These are phyloP conservation scores for Ploettnerulaceae sp. DNA, from an alignment of 2,329 filamentous ascomycete genomes.

Conservation along the genomic window DNA sequence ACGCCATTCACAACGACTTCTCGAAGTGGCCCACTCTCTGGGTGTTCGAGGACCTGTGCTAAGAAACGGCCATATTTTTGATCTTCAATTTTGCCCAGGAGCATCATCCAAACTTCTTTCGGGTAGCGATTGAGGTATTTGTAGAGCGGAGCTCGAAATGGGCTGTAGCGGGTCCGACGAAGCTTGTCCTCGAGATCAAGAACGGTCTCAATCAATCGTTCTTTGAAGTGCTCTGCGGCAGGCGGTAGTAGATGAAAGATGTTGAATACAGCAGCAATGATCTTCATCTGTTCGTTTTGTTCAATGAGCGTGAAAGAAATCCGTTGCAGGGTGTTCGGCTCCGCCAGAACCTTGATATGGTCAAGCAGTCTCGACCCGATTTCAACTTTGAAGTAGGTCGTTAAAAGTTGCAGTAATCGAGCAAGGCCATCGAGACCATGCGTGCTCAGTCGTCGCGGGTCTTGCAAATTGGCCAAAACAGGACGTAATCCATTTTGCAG, in stretches of 20 bases:
- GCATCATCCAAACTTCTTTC: conserved; percentile 77
- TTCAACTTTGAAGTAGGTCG: conserved; percentile 98
- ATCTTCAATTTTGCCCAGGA: conserved; percentile 75
- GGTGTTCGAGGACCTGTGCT: conserved; percentile 75
- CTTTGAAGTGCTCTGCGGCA: conserved; percentile 86
- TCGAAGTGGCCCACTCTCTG: conserved; percentile 68
- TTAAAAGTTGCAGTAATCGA: conserved; percentile 81
- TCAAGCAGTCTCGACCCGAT: conserved; percentile 91
- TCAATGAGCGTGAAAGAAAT: conserved; percentile 94
- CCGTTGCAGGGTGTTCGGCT: conserved; percentile 73
- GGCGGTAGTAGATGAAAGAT: conserved; percentile 95
- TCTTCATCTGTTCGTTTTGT: conserved; percentile 87
- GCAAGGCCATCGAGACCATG: conserved; percentile 89
- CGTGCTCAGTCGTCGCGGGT: conserved; percentile 83
- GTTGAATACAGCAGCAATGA: conserved; percentile 90
- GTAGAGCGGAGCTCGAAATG: conserved; percentile 84
- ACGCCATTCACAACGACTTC: conserved; percentile 70
- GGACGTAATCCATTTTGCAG: conserved; percentile 90
- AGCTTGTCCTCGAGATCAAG: conserved; percentile 81
- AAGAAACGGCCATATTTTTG: conserved; percentile 87
- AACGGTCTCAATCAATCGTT: conserved; percentile 83
- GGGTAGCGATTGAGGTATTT: conserved; percentile 93
- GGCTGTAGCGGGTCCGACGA: conserved; percentile 81
- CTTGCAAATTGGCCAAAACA: conserved; percentile 93
- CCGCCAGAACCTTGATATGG: conserved; percentile 86